Base-by-base conservation (phyloP, 2,329 filamentous ascomycete species). In the Fusarium sp. region DNA sequence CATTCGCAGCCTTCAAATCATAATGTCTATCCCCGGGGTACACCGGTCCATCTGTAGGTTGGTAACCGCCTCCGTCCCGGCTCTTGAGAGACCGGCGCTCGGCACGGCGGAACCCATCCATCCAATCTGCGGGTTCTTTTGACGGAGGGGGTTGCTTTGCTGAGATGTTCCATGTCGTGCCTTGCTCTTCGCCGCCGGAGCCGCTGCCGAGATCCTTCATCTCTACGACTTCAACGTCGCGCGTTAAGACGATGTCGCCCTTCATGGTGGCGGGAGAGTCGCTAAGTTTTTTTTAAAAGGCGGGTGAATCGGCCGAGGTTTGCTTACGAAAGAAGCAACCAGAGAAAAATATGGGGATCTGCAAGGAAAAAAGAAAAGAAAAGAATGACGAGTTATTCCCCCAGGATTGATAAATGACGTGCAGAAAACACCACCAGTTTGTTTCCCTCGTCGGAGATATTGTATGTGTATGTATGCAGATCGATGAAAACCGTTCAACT, bases 1-100 rank as follows among this genome's bases (percentile, higher is more conserved):
- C 85, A 80, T 94, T 89, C 56, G 89, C 90, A 75, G 85, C 83
- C 22, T 85, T 86, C 58, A 91, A 71, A 75, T 91, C 89, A 73
- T 87, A 91, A 73, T 87, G 88, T 30, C 88, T 85, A 5, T 83
- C 78, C 45, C 15, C 45, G 2, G 66, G 63, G 8, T 63, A 33
- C 25, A 65, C 65, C 15, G 77, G 74, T 20, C 62, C 61, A n/a
- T 73, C 64, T 3, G 37, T 67, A 1, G 69, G 66, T 14, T 68
- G 65, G 62, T 79, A 79, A 0, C 74, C 47, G 6, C 47, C 47
- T 20, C 47, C 69, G 40, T 78, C 72, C 33, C 77, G 75, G 11
- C 69, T 75, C 68, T 72, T 78, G 22, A 76, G 52, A 6, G 69
- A 65, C 9, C 62, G 63, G 0, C 61, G 61, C 32, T 77, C 74